Evolutionary conservation across 257 asterid genomes (phyloP).

Genomic region (Capsicum chinense): DNA sequence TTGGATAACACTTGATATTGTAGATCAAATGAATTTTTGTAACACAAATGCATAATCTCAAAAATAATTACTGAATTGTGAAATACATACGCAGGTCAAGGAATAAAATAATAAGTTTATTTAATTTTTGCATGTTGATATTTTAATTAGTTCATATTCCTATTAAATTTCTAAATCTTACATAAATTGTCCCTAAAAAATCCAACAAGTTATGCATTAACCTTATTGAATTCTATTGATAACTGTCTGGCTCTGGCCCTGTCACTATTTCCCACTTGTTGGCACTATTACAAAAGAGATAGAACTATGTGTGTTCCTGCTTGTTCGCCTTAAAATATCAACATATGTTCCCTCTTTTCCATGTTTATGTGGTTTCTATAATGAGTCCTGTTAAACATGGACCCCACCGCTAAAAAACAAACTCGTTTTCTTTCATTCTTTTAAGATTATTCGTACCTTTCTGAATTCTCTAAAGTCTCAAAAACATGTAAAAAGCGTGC

Average conservation of each 20-base stretch:
- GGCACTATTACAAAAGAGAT: not conserved
- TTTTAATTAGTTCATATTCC: no score
- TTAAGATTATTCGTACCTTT: not conserved
- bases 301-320: not conserved
- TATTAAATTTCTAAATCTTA: no score
- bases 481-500: not conserved
- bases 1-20: not conserved
- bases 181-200: no score
- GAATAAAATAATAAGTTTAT: no score
- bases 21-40: no score
- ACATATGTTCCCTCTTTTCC: not conserved
- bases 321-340: not conserved
- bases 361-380: conserved; percentile 7
- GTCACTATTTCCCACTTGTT: not conserved
- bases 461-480: not conserved
- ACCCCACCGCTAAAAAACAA: not conserved
- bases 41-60: no score
- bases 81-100: no score
- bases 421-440: not conserved
- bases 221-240: no score
- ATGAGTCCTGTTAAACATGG: not conserved
- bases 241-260: no score
- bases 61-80: no score
- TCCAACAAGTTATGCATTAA: no score
- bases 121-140: no score